A percentile compares a stretch with the other conserved stretches of the same genome.
Conservation (phyloP, 1,284 basidiomycete genomes). For the Ustilago cynodontis region DNA sequence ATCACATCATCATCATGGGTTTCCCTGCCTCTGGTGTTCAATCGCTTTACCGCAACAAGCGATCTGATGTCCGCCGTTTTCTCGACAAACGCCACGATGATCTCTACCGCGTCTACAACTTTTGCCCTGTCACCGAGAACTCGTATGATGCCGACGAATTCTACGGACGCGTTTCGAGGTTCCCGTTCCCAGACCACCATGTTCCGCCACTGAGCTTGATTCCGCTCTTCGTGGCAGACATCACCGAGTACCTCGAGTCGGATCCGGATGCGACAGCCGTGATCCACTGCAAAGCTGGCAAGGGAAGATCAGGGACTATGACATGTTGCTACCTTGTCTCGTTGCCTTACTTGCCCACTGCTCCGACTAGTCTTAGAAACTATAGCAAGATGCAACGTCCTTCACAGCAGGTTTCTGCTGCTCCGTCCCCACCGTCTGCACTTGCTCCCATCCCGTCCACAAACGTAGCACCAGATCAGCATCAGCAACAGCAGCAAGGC, state of each 20-base stretch:
- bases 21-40: conserved; percentile 86
- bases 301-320: conserved; percentile 63
- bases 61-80: conserved; percentile 82
- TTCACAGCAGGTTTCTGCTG: conserved; percentile 4
- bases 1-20: conserved; percentile 80
- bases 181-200: conserved; percentile 82
- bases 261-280: conserved; percentile 81
- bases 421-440: conserved; percentile 2
- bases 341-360: conserved; percentile 51
- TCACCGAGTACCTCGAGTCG: conserved; percentile 80
- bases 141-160: conserved; percentile 72
- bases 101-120: conserved; percentile 88
- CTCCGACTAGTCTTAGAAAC: conserved; percentile 50
- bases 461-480: not conserved
- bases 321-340: conserved; percentile 60
- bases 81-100: conserved; percentile 80
- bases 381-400: conserved; percentile 47
- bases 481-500: not conserved
- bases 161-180: conserved; percentile 78
- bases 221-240: conserved; percentile 81
- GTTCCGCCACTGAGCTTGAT: conserved; percentile 85
- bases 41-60: conserved; percentile 82
- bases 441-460: conserved; percentile 7
- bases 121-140: conserved; percentile 73
- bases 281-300: conserved; percentile 82